A percentile compares a stretch with the other conserved stretches of the same genome.
Evolutionary conservation across 2,329 filamentous ascomycete species (phyloP).

Genomic region (Tolypocladium sp.): DNA sequence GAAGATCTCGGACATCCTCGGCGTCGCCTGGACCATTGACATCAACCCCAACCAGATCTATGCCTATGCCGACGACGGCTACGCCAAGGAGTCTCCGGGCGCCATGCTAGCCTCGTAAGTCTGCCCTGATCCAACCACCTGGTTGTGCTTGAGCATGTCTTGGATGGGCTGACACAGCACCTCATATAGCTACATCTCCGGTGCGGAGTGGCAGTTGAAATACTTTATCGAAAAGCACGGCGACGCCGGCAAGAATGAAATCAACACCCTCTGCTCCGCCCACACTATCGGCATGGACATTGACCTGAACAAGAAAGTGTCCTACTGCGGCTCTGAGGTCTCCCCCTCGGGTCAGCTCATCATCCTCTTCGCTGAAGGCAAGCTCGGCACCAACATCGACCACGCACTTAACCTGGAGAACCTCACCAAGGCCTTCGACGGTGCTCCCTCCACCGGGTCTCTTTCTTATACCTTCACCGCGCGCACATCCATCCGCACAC

Average conservation of each 20-base stretch:
- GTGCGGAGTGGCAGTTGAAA: constrained; percentile 30
- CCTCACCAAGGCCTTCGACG: constrained; percentile 36
- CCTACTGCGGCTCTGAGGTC: constrained; percentile 35
- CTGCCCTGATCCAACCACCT: background rate
- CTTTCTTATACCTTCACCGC: constrained; percentile 31
- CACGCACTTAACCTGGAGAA: constrained; percentile 24
- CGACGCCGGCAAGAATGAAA: constrained; percentile 30
- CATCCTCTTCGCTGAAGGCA: constrained; percentile 33
- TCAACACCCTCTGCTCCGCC: constrained; percentile 35
- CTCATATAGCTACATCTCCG: constrained; percentile 31
- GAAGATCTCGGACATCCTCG: constrained; percentile 33
- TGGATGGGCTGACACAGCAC: background rate
- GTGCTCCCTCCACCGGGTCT: constrained; percentile 21
- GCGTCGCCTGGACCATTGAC: constrained; percentile 40
- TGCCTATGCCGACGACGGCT: constrained; percentile 34
- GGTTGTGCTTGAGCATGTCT: background rate
- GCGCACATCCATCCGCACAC: constrained; percentile 28
- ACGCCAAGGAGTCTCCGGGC: constrained; percentile 32
- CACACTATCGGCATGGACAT: constrained; percentile 37
- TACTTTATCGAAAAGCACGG: constrained; percentile 27
- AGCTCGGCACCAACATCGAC: constrained; percentile 36
- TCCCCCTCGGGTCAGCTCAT: constrained; percentile 32
- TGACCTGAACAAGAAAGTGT: constrained; percentile 30
- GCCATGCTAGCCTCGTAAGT: constrained; percentile 32
- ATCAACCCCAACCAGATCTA: constrained; percentile 37